Conservation (phyloP, 2,329 filamentous ascomycete genomes). For the Eutypella sp. region DNA sequence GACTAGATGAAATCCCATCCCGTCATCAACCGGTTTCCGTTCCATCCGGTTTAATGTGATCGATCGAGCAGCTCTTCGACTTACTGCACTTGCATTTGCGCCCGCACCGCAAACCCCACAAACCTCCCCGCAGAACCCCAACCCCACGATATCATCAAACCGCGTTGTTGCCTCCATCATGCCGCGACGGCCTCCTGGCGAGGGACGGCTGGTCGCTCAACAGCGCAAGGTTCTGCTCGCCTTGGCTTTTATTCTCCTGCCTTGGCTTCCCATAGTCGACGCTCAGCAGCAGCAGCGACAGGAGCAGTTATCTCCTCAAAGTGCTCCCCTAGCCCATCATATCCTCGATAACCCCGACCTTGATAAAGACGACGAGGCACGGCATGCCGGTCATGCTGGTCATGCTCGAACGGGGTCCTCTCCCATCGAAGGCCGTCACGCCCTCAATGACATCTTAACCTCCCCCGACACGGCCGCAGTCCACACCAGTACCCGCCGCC, state of each 20-base stretch:
- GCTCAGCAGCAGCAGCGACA: slow-evolving; percentile 53
- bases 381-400: slow-evolving; percentile 10
- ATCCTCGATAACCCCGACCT: too few relatives aligned
- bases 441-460: slow-evolving; percentile 19
- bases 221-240: slow-evolving; percentile 37
- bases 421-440: slow-evolving; percentile 15
- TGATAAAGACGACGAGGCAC: slow-evolving; percentile 16
- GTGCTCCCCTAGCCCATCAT: slow-evolving; percentile 17
- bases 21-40: too few relatives aligned
- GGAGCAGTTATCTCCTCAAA: slow-evolving; percentile 18
- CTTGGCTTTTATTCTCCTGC: slow-evolving; percentile 45
- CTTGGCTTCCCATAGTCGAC: slow-evolving; percentile 42
- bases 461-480: slow-evolving; percentile 16
- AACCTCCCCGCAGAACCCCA: too few relatives aligned
- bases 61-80: neutral
- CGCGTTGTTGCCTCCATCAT: slow-evolving; percentile 35
- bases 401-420: slow-evolving; percentile 16
- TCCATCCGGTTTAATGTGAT: slow-evolving; percentile 12
- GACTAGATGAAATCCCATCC: neutral
- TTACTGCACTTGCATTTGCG: neutral
- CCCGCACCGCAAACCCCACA: slow-evolving; percentile 1
- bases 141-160: too few relatives aligned
- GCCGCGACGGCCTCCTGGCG: slow-evolving; percentile 54
- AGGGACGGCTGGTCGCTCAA: slow-evolving; percentile 41
- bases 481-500: slow-evolving; percentile 10